Percentiles rank a stretch among this genome's conserved stretches.
These are phyloP conservation scores for Astrothelium subdiscretum DNA, from an alignment of 495 filamentous ascomycete genomes.

Conservation along the genomic window DNA sequence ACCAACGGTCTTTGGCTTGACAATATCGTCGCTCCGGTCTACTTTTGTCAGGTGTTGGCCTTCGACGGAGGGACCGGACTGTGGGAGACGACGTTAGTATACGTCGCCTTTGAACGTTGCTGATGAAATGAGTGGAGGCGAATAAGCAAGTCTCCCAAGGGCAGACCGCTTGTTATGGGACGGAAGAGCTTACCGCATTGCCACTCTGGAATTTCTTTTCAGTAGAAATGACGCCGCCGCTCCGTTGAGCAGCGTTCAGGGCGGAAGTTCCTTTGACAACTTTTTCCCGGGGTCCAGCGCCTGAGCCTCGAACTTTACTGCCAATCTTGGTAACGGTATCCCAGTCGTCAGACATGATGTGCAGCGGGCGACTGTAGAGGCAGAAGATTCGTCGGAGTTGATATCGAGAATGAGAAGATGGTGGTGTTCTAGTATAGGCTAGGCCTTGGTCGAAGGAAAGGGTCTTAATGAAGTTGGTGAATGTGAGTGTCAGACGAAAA, in stretches of 20 bases:
- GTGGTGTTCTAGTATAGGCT: too few relatives aligned
- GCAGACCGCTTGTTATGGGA: not conserved
- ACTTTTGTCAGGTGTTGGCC: slow-evolving; percentile 97
- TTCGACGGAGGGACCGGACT: slow-evolving; percentile 38
- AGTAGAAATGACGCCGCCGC: slow-evolving; percentile 62
- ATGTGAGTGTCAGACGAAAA: not conserved
- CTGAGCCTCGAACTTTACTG: slow-evolving; percentile 56
- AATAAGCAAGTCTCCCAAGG: too few relatives aligned
- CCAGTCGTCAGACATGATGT: slow-evolving; percentile 63
- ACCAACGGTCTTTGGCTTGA: slow-evolving; percentile 88
- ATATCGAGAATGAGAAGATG: not conserved
- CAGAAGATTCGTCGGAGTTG: not conserved
- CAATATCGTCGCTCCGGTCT: slow-evolving; percentile 93
- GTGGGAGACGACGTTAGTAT: not conserved
- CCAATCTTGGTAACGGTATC: slow-evolving; percentile 89
- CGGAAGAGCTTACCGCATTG: slow-evolving; percentile 55
- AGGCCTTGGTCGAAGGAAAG: too few relatives aligned
- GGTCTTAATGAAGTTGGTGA: too few relatives aligned
- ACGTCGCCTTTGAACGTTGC: not conserved
- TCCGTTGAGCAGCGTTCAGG: slow-evolving; percentile 74
- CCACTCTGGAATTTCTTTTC: slow-evolving; percentile 83
- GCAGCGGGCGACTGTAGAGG: not conserved
- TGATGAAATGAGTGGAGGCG: slow-evolving; percentile 7
- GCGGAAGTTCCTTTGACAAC: slow-evolving; percentile 79
- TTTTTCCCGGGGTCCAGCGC: slow-evolving; percentile 58